Evolutionary conservation across 345 rosid species (phyloP).

Genomic region (Psidium guajava): DNA sequence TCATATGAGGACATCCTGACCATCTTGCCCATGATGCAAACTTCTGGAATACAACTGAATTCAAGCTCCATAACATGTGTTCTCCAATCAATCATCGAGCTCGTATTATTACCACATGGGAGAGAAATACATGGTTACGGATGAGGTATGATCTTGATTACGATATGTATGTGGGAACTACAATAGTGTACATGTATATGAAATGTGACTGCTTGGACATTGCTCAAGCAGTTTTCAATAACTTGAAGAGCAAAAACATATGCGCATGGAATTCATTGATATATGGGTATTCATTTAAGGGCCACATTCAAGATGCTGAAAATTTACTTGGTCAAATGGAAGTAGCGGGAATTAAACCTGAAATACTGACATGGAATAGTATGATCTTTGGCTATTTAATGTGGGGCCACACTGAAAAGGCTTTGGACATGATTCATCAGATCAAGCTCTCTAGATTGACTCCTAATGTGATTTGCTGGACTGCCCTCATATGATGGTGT

Average conservation of each 20-base stretch:
- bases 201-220: constrained; percentile 41
- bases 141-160: constrained; percentile 40
- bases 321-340: constrained; percentile 35
- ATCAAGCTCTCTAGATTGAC: constrained; percentile 32
- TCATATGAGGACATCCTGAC: constrained; percentile 11
- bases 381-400: constrained; percentile 53
- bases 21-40: constrained; percentile 30
- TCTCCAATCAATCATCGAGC: constrained; percentile 47
- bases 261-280: constrained; percentile 63
- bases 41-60: constrained; percentile 38
- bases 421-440: constrained; percentile 34
- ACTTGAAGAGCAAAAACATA: constrained; percentile 40
- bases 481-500: constrained; percentile 53
- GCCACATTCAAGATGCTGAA: constrained; percentile 41
- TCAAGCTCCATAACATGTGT: constrained; percentile 39
- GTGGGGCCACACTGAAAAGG: constrained; percentile 36
- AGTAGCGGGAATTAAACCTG: constrained; percentile 46
- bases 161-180: constrained; percentile 54
- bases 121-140: constrained; percentile 52
- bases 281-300: constrained; percentile 49
- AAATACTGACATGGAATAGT: constrained; percentile 54
- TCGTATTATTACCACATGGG: constrained; percentile 35
- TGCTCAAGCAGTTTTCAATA: constrained; percentile 37
- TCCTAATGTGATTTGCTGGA: constrained; percentile 72
- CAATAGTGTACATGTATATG: constrained; percentile 67